Conservation (phyloP, 441 rosid genomes). For the Hypseocharis bilobata region DNA sequence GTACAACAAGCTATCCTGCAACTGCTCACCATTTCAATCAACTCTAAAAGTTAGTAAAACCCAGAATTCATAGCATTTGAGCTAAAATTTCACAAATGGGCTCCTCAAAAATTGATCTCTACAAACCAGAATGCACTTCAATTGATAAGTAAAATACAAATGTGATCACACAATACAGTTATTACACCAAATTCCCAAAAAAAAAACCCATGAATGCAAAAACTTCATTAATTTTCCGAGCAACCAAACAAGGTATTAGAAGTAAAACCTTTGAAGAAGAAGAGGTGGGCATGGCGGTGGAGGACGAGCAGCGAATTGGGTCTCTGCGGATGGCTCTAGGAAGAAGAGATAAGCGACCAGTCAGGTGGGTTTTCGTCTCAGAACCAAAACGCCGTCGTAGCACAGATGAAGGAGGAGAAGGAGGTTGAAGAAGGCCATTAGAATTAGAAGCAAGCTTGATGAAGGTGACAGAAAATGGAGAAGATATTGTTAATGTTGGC, state of each 20-base stretch:
- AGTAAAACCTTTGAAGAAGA: slow-evolving; percentile 32
- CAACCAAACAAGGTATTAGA: background rate
- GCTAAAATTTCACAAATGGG: background rate
- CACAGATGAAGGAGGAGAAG: slow-evolving; percentile 7
- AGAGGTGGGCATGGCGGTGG: slow-evolving; percentile 45
- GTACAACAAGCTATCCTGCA: slow-evolving; percentile 44
- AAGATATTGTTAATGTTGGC: slow-evolving; percentile 14
- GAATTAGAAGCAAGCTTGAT: background rate
- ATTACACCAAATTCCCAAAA: background rate
- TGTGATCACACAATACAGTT: background rate
- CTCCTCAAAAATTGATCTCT: background rate
- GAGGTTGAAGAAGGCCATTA: slow-evolving; percentile 8
- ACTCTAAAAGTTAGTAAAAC: slow-evolving; percentile 1
- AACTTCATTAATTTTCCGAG: background rate
- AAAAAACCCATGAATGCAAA: no score
- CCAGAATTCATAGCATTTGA: slow-evolving; percentile 2
- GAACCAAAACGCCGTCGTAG: slow-evolving; percentile 16
- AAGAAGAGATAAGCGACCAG: slow-evolving; percentile 2
- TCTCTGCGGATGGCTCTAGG: slow-evolving; percentile 13
- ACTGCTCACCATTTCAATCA: slow-evolving; percentile 29
- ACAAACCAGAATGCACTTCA: no score
- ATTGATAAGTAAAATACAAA: background rate
- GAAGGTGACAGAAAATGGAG: slow-evolving; percentile 10
- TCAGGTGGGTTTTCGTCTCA: slow-evolving; percentile 11
- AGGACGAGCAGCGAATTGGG: slow-evolving; percentile 20